phyloP scores from a whole-genome alignment of 192 early-diverging fungal genomes.

The Umbelopsis sp. region DNA sequence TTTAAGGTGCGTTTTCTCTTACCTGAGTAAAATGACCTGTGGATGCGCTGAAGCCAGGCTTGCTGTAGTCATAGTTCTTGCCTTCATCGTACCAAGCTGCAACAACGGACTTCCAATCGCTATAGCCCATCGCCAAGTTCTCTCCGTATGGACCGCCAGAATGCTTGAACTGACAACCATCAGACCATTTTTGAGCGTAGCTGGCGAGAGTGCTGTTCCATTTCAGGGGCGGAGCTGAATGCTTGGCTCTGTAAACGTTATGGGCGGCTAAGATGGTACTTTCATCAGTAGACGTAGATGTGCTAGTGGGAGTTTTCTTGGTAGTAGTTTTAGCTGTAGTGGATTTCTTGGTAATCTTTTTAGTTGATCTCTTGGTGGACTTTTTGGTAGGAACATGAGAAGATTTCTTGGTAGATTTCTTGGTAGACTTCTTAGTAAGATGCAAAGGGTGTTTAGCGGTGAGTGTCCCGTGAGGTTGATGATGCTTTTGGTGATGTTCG shows the following conservation, averaged over 20 bases:
- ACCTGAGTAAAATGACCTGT: slow-evolving; percentile 54
- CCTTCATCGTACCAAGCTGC: slow-evolving; percentile 49
- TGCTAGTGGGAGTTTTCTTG: not conserved
- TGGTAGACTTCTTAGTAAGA: not conserved
- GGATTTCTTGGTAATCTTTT: not conserved
- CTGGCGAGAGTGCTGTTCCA: slow-evolving; percentile 39
- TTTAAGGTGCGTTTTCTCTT: not conserved
- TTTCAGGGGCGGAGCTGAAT: slow-evolving; percentile 38
- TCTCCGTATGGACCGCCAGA: slow-evolving; percentile 43
- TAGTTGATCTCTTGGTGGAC: not conserved
- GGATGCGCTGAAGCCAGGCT: slow-evolving; percentile 33
- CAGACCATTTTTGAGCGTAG: slow-evolving; percentile 42
- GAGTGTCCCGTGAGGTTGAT: not conserved
- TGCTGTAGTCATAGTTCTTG: slow-evolving; percentile 42
- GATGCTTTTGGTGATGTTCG: not conserved
- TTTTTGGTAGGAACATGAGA: not conserved
- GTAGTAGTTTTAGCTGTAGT: not conserved
- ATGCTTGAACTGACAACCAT: slow-evolving; percentile 45
- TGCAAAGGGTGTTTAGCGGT: not conserved
- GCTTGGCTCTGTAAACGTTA: slow-evolving; percentile 43
- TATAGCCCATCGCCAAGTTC: slow-evolving; percentile 50
- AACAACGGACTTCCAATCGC: slow-evolving; percentile 30
- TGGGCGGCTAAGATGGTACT: slow-evolving; percentile 36
- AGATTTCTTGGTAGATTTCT: not conserved
- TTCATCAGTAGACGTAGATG: not conserved